Base-by-base conservation (phyloP, 306 rosid genomes). In the Sesbania bispinosa region DNA sequence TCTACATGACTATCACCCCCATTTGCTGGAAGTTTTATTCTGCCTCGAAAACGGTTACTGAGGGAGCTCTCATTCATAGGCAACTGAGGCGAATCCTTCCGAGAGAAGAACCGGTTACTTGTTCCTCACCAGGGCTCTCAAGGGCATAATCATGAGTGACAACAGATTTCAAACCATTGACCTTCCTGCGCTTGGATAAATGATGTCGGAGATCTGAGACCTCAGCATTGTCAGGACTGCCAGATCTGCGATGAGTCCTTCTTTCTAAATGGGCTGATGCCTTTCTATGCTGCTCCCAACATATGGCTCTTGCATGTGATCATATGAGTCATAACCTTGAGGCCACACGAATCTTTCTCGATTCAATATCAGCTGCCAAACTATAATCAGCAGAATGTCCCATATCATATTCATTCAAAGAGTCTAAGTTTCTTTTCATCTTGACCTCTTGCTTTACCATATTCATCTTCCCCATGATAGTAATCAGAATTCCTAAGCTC, bases 401-500 rank as follows among this genome's bases (percentile, higher is more conserved):
- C 65, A 85, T 65, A 75, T 90, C 94, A 75, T 84, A 90, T 6
- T 90, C 96, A 78, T 82, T 85, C 77, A 86, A 29, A 77, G 96
- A 70, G 47, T 83, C 93, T 74, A 90, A 70, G 78, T 80, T 86
- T 76, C 87, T n/a, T 84, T 73, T 87, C 89, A 23, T 90, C 92
- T 68, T 76, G 96, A 74, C 79, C 93, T 78, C 93, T 82, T 41
- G 84, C 13, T 75, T 87, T 78, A 42, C 96, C 90, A 55, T 75
- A 90, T 55, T 82, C 92, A 79, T 88, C 96, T 50, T 90, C 97
- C 62, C 87, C 84, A 9, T 84, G 85, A 20, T 84, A 88, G 78
- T 91, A 95, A 47, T 86, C 97, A 26, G 92, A 84, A 79, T 86
- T 90, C 62, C 92, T 75, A n/a, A 79, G 86, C 60, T 92, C 99